Percentiles rank a stretch among this genome's conserved stretches.
Conservation (phyloP, 2,329 filamentous ascomycete genomes). For the Exophiala sp. region DNA sequence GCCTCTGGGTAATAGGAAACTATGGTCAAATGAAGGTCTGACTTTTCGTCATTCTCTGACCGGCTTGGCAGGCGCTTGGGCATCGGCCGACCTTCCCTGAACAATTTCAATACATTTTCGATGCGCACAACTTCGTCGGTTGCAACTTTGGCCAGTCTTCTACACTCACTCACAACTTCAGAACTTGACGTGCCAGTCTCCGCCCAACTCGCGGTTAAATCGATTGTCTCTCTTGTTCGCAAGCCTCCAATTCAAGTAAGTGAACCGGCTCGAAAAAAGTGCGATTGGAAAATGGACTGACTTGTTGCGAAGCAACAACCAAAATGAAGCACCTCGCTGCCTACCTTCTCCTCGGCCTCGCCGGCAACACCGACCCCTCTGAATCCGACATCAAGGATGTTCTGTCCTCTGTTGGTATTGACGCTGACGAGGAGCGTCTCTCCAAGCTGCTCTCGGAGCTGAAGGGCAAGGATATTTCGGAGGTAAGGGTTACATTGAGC, state of each 20-base stretch:
- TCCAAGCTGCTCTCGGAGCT: conserved; percentile 83
- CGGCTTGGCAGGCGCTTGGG: not conserved
- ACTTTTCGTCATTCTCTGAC: not conserved
- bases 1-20: too few species aligned
- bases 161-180: conserved; percentile 38
- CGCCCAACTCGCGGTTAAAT: conserved; percentile 97
- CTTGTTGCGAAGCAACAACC: conserved; percentile 30
- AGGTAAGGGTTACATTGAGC: conserved; percentile 50
- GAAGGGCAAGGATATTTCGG: conserved; percentile 65
- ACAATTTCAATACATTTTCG: conserved; percentile 26
- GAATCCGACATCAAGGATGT: conserved; percentile 80
- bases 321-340: conserved; percentile 99
- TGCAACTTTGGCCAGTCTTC: not conserved
- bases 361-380: conserved; percentile 83
- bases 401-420: conserved; percentile 88
- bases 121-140: conserved; percentile 24
- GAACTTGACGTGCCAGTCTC: conserved; percentile 99
- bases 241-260: conserved; percentile 25
- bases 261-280: not conserved
- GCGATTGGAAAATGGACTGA: conserved; percentile 1
- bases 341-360: conserved; percentile 94
- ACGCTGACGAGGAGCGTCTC: conserved; percentile 81
- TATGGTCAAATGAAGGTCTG: not conserved
- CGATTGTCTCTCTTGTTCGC: conserved; percentile 73
- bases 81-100: conserved; percentile 21